Conservation (phyloP, 2,329 filamentous ascomycete species). For the Aspergillus neotritici region DNA sequence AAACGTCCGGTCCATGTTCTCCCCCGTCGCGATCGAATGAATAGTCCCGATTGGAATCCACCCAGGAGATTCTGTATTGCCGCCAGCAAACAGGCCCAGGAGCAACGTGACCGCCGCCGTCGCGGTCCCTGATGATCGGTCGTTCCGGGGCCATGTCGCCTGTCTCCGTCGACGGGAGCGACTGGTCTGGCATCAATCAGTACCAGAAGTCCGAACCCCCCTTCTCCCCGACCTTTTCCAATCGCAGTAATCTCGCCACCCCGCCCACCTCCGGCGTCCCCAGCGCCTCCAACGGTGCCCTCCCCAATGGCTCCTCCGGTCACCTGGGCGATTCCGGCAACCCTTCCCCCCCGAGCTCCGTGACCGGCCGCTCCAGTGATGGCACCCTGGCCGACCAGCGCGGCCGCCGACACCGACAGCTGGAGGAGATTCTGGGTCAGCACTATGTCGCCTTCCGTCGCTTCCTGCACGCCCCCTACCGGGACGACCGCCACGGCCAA, state of each 20-base stretch:
- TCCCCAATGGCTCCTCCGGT: constrained; percentile 21
- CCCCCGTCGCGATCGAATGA: constrained; percentile 10
- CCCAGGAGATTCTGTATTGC: constrained; percentile 4
- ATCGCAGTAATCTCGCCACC: constrained; percentile 52
- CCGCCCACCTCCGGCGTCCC: constrained; percentile 60
- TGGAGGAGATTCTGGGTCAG: constrained; percentile 67
- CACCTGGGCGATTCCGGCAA: constrained; percentile 37
- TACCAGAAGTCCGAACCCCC: constrained; percentile 50
- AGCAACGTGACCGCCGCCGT: constrained; percentile 6
- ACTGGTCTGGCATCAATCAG: constrained; percentile 68
- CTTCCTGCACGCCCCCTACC: constrained; percentile 64
- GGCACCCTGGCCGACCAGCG: constrained; percentile 65
- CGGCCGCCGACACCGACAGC: constrained; percentile 50
- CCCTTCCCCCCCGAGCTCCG: constrained; percentile 81
- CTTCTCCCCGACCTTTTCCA: constrained; percentile 47
- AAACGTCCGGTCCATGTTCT: constrained; percentile 4
- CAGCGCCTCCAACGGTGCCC: constrained; percentile 53
- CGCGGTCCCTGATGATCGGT: constrained; percentile 55
- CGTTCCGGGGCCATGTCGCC: constrained; percentile 74
- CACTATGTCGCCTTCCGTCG: constrained; percentile 76
- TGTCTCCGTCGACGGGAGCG: constrained; percentile 73
- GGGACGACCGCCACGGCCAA: constrained; percentile 67
- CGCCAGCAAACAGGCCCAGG: constrained; percentile 2
- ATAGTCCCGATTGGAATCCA: constrained; percentile 6
- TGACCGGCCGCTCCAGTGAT: constrained; percentile 69